These are phyloP conservation scores for Diaporthe ampelina DNA, from an alignment of 2,329 filamentous ascomycete genomes.

Conservation along the genomic window DNA sequence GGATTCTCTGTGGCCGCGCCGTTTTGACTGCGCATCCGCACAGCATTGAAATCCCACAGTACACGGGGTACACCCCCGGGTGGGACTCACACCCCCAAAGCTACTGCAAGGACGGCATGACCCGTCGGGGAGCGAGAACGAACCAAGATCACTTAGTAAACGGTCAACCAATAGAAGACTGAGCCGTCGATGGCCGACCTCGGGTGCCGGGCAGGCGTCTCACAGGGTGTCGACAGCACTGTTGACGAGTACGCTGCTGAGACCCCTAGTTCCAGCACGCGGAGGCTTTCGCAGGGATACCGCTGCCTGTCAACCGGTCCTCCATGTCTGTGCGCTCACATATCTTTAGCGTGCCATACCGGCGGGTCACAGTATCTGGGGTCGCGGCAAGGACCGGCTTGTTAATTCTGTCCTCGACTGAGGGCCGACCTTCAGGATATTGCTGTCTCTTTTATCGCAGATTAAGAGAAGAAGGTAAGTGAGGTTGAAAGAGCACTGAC, in stretches of 20 bases:
- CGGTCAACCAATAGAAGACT: not conserved
- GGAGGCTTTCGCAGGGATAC: slow-evolving; percentile 13
- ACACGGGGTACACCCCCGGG: not conserved
- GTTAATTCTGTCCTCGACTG: not conserved
- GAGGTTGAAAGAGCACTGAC: not conserved
- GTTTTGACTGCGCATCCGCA: not conserved
- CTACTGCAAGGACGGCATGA: slow-evolving; percentile 19
- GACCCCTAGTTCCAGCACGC: not conserved
- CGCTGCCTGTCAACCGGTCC: slow-evolving; percentile 20
- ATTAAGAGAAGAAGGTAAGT: too few species aligned
- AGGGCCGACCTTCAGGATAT: not conserved
- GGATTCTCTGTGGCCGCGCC: not conserved
- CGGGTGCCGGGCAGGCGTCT: not conserved
- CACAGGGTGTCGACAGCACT: not conserved
- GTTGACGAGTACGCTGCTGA: not conserved
- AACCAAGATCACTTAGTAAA: not conserved
- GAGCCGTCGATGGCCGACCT: not conserved
- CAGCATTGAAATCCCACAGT: not conserved
- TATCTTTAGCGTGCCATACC: slow-evolving; percentile 19
- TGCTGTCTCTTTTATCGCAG: not conserved
- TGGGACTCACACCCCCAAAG: not conserved
- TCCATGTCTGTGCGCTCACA: slow-evolving; percentile 17
- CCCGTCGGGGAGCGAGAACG: not conserved
- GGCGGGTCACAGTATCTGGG: slow-evolving; percentile 31
- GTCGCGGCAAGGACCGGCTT: slow-evolving; percentile 1